phyloP scores from a whole-genome alignment of 352 stramenopile species.

The Globisporangium spinosum region DNA sequence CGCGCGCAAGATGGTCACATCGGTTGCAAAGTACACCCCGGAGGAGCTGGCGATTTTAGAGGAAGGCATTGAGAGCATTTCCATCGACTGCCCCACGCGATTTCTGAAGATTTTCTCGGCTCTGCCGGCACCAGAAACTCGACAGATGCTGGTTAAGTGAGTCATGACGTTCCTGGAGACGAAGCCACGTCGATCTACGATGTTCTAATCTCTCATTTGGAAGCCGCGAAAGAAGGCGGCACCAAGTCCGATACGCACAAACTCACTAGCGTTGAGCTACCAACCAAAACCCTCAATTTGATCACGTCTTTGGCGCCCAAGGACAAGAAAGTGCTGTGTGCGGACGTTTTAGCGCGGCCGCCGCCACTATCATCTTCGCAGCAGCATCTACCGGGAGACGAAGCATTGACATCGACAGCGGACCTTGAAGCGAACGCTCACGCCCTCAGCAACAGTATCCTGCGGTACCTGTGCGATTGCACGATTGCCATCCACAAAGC shows the following conservation, averaged over 20 bases:
- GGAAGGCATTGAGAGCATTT: constrained; percentile 38
- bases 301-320: constrained; percentile 28
- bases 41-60: constrained; percentile 37
- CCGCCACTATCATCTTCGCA: background rate
- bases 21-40: constrained; percentile 22
- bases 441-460: constrained; percentile 22
- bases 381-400: background rate
- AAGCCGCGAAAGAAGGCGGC: constrained; percentile 5
- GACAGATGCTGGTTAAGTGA: constrained; percentile 35
- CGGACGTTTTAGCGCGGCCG: constrained; percentile 22
- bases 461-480: constrained; percentile 47
- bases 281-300: constrained; percentile 38
- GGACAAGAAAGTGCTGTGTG: constrained; percentile 40
- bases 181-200: constrained; percentile 37
- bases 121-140: constrained; percentile 21
- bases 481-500: constrained; percentile 40
- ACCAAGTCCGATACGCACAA: background rate
- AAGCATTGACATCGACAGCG: background rate
- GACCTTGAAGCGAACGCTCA: background rate
- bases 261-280: constrained; percentile 14
- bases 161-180: constrained; percentile 40
- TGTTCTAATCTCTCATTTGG: constrained; percentile 26
- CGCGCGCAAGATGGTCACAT: constrained; percentile 24
- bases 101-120: constrained; percentile 39
- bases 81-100: constrained; percentile 22